phyloP scores from a whole-genome alignment of 2,329 filamentous ascomycete species.

The Monascus ruber region DNA sequence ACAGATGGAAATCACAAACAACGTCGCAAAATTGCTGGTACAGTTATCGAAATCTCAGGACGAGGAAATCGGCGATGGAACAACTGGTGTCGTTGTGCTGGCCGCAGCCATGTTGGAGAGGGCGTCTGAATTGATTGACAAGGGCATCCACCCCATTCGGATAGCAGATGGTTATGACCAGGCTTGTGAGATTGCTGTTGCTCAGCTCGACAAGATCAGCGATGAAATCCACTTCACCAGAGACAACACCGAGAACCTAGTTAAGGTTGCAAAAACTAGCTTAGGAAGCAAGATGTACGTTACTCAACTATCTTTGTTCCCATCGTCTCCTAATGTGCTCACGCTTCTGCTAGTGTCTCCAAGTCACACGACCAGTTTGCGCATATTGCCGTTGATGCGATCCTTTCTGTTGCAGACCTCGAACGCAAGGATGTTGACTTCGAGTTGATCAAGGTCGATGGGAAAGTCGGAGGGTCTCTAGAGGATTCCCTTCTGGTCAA shows the following conservation, averaged over 20 bases:
- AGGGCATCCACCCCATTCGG: constrained; percentile 97
- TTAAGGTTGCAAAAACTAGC: constrained; percentile 91
- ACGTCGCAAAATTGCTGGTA: constrained; percentile 92
- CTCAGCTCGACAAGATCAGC: constrained; percentile 83
- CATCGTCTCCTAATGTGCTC: constrained; percentile 6
- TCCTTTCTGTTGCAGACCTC: constrained; percentile 89
- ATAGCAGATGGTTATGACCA: constrained; percentile 98
- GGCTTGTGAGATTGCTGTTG: constrained; percentile 91
- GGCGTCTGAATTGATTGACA: constrained; percentile 95
- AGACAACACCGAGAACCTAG: constrained; percentile 69
- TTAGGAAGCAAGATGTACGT: constrained; percentile 83
- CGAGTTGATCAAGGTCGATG: constrained; percentile 97
- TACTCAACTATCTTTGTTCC: not conserved
- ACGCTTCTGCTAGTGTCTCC: constrained; percentile 50
- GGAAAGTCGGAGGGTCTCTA: constrained; percentile 87
- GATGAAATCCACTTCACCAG: constrained; percentile 79
- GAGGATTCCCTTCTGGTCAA: constrained; percentile 93
- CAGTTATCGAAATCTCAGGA: constrained; percentile 98
- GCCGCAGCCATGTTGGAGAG: constrained; percentile 92
- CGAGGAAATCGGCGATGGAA: constrained; percentile 97
- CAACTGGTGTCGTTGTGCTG: constrained; percentile 91
- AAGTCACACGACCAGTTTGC: constrained; percentile 98
- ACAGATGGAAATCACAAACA: constrained; percentile 97
- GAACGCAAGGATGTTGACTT: constrained; percentile 97
- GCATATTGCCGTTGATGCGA: constrained; percentile 92